Percentiles rank a stretch among this genome's conserved stretches.
phyloP scores from a whole-genome alignment of 371 early-diverging fungal genomes.

The Mucor saturninus region DNA sequence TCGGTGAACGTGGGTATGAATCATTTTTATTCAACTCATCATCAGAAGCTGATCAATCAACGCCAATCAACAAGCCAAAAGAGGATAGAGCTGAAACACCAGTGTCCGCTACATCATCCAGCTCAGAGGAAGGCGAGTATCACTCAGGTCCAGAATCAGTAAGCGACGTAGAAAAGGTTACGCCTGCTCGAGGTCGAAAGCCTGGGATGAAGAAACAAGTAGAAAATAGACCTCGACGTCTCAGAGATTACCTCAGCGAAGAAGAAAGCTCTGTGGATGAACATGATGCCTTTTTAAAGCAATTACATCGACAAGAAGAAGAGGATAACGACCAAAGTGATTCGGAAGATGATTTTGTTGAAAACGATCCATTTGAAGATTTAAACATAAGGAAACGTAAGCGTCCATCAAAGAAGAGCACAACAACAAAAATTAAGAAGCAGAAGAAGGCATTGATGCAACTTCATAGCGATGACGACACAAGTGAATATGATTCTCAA shows the following conservation, averaged over 20 bases:
- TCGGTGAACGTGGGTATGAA: constrained; percentile 16
- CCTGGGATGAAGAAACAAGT: background rate
- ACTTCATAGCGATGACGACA: constrained; percentile 17
- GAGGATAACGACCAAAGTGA: constrained; percentile 27
- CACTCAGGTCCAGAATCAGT: constrained; percentile 27
- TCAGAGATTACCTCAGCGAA: constrained; percentile 60
- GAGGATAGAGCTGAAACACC: constrained; percentile 5
- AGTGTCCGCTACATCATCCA: constrained; percentile 11
- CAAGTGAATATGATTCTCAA: constrained; percentile 14
- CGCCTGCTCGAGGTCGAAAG: background rate
- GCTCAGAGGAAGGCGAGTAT: constrained; percentile 40
- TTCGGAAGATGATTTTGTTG: constrained; percentile 30
- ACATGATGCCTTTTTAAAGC: constrained; percentile 53
- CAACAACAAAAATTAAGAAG: background rate
- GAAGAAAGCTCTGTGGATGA: constrained; percentile 36
- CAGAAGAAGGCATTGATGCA: constrained; percentile 7
- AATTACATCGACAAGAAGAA: constrained; percentile 48
- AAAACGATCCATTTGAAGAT: constrained; percentile 23
- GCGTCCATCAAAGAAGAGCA: constrained; percentile 1
- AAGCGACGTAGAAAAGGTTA: constrained; percentile 14
- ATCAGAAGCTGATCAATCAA: background rate
- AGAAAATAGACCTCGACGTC: constrained; percentile 30
- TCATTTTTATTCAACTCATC: constrained; percentile 9
- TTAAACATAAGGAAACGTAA: constrained; percentile 12
- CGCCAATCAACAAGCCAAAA: background rate